Percentiles rank a stretch among this genome's conserved stretches.
phyloP scores from a whole-genome alignment of 805 yeast species.

The Starmerella bombicola region DNA sequence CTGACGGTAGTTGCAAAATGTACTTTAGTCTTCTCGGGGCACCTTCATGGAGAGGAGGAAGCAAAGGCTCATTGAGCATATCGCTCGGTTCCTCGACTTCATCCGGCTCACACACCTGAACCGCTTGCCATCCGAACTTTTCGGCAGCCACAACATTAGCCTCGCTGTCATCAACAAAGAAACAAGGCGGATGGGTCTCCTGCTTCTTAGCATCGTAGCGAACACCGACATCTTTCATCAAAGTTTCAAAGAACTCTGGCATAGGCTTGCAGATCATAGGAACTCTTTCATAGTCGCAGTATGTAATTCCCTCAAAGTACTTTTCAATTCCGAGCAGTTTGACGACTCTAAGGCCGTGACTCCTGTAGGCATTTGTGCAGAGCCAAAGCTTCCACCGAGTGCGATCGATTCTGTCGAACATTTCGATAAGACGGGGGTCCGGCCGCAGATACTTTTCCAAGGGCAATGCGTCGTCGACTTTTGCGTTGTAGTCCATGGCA shows the following conservation, averaged over 20 bases:
- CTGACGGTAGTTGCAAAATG: slow-evolving; percentile 43
- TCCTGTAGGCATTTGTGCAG: slow-evolving; percentile 86
- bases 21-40: slow-evolving; percentile 45
- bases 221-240: slow-evolving; percentile 49
- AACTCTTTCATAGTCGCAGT: slow-evolving; percentile 61
- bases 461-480: slow-evolving; percentile 88
- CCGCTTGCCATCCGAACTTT: slow-evolving; percentile 56
- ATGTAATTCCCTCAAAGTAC: slow-evolving; percentile 84
- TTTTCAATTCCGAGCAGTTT: slow-evolving; percentile 80
- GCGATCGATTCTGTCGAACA: slow-evolving; percentile 29
- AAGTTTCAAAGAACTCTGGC: slow-evolving; percentile 46
- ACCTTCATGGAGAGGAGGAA: slow-evolving; percentile 27
- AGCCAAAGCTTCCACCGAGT: slow-evolving; percentile 71
- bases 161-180: slow-evolving; percentile 81
- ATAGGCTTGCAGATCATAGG: slow-evolving; percentile 84
- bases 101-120: slow-evolving; percentile 64
- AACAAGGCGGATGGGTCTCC: slow-evolving; percentile 33
- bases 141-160: slow-evolving; percentile 65
- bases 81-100: slow-evolving; percentile 34
- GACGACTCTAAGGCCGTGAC: slow-evolving; percentile 74
- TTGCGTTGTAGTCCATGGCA: slow-evolving; percentile 74
- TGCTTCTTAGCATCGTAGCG: slow-evolving; percentile 20
- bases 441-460: slow-evolving; percentile 65
- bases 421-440: slow-evolving; percentile 27
- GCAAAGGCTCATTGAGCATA: slow-evolving; percentile 45